phyloP scores from a whole-genome alignment of 1,139 yeast species.

The Candida labiduridarum region DNA sequence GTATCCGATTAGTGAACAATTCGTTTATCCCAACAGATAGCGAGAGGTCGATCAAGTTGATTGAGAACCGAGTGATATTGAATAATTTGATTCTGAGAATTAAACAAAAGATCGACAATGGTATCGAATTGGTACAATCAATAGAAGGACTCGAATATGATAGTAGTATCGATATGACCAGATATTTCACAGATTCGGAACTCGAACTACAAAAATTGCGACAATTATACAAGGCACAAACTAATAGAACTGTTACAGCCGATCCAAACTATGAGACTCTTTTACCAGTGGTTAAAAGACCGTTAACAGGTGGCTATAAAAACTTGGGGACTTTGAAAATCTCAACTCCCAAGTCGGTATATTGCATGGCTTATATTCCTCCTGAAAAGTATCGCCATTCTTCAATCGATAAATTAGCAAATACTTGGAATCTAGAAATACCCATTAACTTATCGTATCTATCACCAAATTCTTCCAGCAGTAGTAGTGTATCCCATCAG shows the following conservation, averaged over 20 bases:
- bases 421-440: conserved; percentile 31
- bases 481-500: conserved; percentile 20
- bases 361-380: conserved; percentile 34
- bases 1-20: conserved; percentile 34
- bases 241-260: conserved; percentile 14
- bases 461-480: conserved; percentile 8
- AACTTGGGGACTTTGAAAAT: conserved; percentile 22
- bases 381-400: conserved; percentile 27
- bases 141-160: conserved; percentile 19
- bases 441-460: conserved; percentile 27
- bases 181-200: conserved; percentile 19
- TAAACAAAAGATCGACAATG: conserved; percentile 30
- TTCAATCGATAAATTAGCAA: conserved; percentile 13
- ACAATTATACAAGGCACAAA: conserved; percentile 21
- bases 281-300: conserved; percentile 18
- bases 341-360: conserved; percentile 30
- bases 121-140: conserved; percentile 22
- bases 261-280: conserved; percentile 15
- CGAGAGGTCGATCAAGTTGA: conserved; percentile 19
- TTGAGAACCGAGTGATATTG: conserved; percentile 25
- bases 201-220: conserved; percentile 21
- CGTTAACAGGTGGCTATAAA: conserved; percentile 17
- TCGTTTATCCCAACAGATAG: conserved; percentile 14
- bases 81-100: conserved; percentile 30
- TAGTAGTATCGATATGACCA: conserved; percentile 18